Percentiles rank a stretch among this genome's conserved stretches.
phyloP scores from a whole-genome alignment of 2,329 filamentous ascomycete species.

The Sporothrix sp. region DNA sequence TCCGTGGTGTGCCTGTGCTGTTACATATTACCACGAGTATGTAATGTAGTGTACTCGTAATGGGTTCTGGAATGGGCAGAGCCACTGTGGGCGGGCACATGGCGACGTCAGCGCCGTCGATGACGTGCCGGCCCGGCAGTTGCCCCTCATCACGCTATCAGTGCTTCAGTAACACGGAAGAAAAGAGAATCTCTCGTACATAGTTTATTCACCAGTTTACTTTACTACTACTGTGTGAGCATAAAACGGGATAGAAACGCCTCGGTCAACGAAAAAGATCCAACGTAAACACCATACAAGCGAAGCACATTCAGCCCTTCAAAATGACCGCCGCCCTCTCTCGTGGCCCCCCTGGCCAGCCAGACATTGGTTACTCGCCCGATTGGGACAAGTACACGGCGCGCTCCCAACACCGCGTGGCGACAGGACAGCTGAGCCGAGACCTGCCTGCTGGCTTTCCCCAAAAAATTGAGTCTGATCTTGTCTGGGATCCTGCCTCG shows the following conservation, averaged over 20 bases:
- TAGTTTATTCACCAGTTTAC: no score
- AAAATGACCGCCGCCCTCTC: background rate
- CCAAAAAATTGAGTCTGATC: constrained; percentile 33
- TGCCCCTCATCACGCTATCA: constrained; percentile 3
- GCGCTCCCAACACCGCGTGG: constrained; percentile 35
- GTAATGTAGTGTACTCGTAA: no score
- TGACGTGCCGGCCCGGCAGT: background rate
- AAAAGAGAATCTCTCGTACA: no score
- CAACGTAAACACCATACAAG: background rate
- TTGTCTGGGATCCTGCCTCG: constrained; percentile 47
- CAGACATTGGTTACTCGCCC: constrained; percentile 49
- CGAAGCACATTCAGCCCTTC: background rate
- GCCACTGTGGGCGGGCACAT: no score
- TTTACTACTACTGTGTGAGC: no score
- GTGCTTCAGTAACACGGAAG: background rate
- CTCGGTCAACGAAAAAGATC: no score
- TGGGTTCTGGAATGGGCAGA: no score
- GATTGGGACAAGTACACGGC: constrained; percentile 43
- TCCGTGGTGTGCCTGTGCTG: no score
- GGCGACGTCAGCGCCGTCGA: background rate
- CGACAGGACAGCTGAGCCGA: constrained; percentile 30
- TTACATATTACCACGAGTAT: no score
- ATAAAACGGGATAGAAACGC: no score
- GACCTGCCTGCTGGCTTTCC: constrained; percentile 43
- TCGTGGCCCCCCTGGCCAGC: constrained; percentile 35